Evolutionary conservation across 2,329 filamentous ascomycete genomes (phyloP).

Genomic region (Neopestalotiopsis clavispora): DNA sequence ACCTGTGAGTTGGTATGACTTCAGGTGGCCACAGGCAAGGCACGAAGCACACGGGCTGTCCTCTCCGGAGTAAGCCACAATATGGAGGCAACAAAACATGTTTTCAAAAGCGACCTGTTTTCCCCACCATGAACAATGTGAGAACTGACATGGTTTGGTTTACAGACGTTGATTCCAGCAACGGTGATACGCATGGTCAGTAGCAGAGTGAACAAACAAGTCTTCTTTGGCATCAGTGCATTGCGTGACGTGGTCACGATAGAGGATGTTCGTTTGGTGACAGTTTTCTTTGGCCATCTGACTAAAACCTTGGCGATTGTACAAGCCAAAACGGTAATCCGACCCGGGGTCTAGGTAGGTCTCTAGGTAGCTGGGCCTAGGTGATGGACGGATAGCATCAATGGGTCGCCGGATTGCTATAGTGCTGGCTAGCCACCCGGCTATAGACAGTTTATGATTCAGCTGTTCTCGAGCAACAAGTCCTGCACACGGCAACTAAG

Average conservation of each 20-base stretch:
- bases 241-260: neutral
- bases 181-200: neutral
- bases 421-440: neutral
- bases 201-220: neutral
- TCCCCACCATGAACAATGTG: neutral
- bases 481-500: neutral
- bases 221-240: neutral
- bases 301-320: neutral
- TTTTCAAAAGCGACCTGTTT: neutral
- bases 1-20: neutral
- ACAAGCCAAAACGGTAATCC: constrained; percentile 10
- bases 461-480: neutral
- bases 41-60: neutral
- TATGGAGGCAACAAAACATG: neutral
- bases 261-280: neutral
- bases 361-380: neutral
- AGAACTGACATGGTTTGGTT: neutral
- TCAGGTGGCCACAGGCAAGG: constrained; percentile 14
- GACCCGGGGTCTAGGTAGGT: neutral
- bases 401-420: neutral
- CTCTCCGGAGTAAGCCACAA: neutral
- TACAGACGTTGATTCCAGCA: neutral
- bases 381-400: neutral
- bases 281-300: neutral
- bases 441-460: neutral